These are phyloP conservation scores for Arthrobotrys musiformis DNA, from an alignment of 2,329 filamentous ascomycete genomes.

Conservation along the genomic window DNA sequence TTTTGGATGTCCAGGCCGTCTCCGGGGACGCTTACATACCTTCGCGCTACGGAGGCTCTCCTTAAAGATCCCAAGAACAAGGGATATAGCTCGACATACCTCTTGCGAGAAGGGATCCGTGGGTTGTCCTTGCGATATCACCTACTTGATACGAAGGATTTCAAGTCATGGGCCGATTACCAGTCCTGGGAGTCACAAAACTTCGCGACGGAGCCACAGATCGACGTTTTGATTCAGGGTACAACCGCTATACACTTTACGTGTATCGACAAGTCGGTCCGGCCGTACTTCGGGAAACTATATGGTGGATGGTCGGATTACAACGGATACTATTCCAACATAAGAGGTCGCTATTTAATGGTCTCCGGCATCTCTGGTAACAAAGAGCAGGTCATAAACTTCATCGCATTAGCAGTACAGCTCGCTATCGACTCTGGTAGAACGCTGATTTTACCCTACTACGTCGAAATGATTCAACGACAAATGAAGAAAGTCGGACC, in stretches of 20 bases:
- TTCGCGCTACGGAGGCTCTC: not conserved
- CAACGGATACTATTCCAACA: slow-evolving; percentile 50
- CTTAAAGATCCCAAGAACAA: slow-evolving; percentile 33
- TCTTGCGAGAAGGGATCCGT: slow-evolving; percentile 40
- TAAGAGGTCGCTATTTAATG: slow-evolving; percentile 37
- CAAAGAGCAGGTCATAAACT: slow-evolving; percentile 38
- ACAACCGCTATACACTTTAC: slow-evolving; percentile 49
- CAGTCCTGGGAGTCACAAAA: slow-evolving; percentile 45
- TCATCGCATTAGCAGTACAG: slow-evolving; percentile 41
- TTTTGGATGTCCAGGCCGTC: slow-evolving; percentile 47
- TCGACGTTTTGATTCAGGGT: slow-evolving; percentile 32
- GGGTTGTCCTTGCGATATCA: slow-evolving; percentile 29
- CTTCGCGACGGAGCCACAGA: slow-evolving; percentile 50
- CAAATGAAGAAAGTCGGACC: slow-evolving; percentile 37
- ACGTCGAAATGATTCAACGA: slow-evolving; percentile 44
- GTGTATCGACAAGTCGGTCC: slow-evolving; percentile 46
- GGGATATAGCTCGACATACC: slow-evolving; percentile 29
- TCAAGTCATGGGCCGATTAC: slow-evolving; percentile 48
- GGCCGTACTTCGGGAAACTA: slow-evolving; percentile 44
- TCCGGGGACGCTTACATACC: slow-evolving; percentile 18
- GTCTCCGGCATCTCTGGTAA: slow-evolving; percentile 31
- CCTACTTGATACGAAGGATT: slow-evolving; percentile 28
- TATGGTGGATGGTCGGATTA: slow-evolving; percentile 52
- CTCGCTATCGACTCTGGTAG: slow-evolving; percentile 32
- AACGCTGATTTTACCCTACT: slow-evolving; percentile 42